These are phyloP conservation scores for Colletotrichum eremochloae DNA, from an alignment of 2,329 filamentous ascomycete genomes.

Conservation along the genomic window DNA sequence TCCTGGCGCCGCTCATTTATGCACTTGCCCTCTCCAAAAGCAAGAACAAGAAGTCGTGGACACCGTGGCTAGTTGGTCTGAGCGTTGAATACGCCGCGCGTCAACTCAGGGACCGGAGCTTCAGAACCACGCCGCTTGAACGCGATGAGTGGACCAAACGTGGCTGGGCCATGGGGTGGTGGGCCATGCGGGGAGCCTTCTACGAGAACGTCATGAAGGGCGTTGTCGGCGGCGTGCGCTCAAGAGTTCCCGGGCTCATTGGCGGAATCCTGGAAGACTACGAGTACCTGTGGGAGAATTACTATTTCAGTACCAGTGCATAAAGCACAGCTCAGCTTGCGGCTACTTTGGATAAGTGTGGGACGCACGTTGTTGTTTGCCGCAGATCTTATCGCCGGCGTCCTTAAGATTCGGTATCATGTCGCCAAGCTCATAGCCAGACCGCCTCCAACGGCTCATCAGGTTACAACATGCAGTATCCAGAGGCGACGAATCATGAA, in stretches of 20 bases:
- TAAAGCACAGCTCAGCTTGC: constrained; percentile 43
- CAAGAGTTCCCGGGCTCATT: constrained; percentile 83
- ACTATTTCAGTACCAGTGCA: constrained; percentile 82
- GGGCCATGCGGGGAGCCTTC: constrained; percentile 95
- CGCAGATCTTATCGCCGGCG: neutral
- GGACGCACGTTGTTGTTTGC: neutral
- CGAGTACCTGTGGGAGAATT: constrained; percentile 97
- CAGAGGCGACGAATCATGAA: neutral
- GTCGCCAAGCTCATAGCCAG: constrained; percentile 13
- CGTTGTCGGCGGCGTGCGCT: constrained; percentile 78
- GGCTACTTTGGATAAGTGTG: neutral
- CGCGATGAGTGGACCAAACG: constrained; percentile 89
- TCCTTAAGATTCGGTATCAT: neutral
- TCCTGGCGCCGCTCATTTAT: constrained; percentile 89
- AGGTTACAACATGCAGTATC: constrained; percentile 4
- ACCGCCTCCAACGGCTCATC: constrained; percentile 13
- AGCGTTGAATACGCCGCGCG: constrained; percentile 88
- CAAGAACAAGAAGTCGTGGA: constrained; percentile 84
- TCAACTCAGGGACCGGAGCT: constrained; percentile 81
- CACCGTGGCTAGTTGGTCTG: constrained; percentile 90
- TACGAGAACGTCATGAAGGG: constrained; percentile 92
- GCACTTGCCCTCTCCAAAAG: constrained; percentile 83
- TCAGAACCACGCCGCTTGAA: constrained; percentile 88
- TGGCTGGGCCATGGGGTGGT: constrained; percentile 94
- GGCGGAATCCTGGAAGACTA: constrained; percentile 94